These are phyloP conservation scores for Citrus inodora DNA, from an alignment of 345 rosid genomes.

Conservation along the genomic window DNA sequence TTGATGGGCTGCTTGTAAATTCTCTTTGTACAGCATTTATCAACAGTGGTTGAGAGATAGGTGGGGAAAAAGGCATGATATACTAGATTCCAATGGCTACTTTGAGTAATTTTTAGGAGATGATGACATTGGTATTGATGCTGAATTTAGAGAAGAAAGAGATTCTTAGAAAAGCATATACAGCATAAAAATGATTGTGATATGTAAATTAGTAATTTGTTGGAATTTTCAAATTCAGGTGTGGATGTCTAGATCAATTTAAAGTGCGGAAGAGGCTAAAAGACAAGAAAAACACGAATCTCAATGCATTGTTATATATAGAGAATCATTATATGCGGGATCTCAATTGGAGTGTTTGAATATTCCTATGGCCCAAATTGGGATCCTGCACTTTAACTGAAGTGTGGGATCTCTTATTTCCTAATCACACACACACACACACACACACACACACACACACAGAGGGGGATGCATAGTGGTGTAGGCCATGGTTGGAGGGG, in stretches of 20 bases:
- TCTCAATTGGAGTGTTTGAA: too few species aligned
- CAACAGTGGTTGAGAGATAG: neutral
- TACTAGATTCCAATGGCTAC: neutral
- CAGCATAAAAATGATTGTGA: neutral
- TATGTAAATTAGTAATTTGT: too few species aligned
- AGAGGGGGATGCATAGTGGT: neutral
- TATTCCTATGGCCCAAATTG: too few species aligned
- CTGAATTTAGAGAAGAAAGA: neutral
- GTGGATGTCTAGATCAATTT: too few species aligned
- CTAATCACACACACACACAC: too few species aligned
- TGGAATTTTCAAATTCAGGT: too few species aligned
- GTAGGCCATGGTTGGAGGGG: neutral
- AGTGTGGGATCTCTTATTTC: too few species aligned
- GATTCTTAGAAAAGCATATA: neutral
- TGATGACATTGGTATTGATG: neutral
- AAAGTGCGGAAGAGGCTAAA: neutral
- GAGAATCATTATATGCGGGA: too few species aligned
- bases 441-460: too few species aligned
- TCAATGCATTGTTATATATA: too few species aligned
- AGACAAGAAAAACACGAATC: neutral
- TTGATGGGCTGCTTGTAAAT: neutral
- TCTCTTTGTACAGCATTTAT: neutral
- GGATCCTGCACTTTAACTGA: too few species aligned
- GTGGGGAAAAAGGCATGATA: neutral
- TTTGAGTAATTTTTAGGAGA: neutral